A percentile compares a stretch with the other conserved stretches of the same genome.
Conservation (phyloP, 2,329 filamentous ascomycete genomes). For the Aphanocladium album region DNA sequence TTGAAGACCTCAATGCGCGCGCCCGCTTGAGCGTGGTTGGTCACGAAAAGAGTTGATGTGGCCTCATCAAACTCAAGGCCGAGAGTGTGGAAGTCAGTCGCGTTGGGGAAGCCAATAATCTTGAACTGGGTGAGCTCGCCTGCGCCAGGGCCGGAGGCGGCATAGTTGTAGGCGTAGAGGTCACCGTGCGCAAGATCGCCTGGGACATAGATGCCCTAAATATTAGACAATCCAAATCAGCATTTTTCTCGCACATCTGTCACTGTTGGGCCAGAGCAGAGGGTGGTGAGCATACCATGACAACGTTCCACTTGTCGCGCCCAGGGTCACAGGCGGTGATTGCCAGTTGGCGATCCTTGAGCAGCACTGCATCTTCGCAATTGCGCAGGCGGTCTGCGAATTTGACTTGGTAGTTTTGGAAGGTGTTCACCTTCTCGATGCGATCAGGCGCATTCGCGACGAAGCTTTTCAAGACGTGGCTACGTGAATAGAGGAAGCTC, state of each 20-base stretch:
- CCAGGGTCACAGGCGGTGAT: slow-evolving; percentile 35
- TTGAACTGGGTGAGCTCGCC: slow-evolving; percentile 21
- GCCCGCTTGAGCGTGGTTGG: slow-evolving; percentile 32
- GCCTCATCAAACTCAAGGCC: slow-evolving; percentile 34
- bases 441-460: slow-evolving; percentile 26
- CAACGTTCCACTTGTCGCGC: slow-evolving; percentile 36
- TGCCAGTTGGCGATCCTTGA: slow-evolving; percentile 31
- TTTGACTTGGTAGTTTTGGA: too few relatives aligned
- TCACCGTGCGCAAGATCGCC: slow-evolving; percentile 20
- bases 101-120: slow-evolving; percentile 20
- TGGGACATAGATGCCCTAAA: slow-evolving; percentile 23
- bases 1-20: slow-evolving; percentile 35
- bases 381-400: slow-evolving; percentile 29
- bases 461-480: slow-evolving; percentile 18
- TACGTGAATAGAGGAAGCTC: slow-evolving; percentile 16
- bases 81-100: slow-evolving; percentile 33
- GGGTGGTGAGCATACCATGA: slow-evolving; percentile 29
- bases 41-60: slow-evolving; percentile 31
- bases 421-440: not conserved
- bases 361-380: slow-evolving; percentile 33
- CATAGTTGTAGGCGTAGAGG: slow-evolving; percentile 36
- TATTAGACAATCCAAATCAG: not conserved
- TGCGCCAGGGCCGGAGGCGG: slow-evolving; percentile 14
- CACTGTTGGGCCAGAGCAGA: too few relatives aligned
- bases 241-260: not conserved